Evolutionary conservation across 129 eudicot species (phyloP).

Genomic region (Chrysanthemum seticuspe): DNA sequence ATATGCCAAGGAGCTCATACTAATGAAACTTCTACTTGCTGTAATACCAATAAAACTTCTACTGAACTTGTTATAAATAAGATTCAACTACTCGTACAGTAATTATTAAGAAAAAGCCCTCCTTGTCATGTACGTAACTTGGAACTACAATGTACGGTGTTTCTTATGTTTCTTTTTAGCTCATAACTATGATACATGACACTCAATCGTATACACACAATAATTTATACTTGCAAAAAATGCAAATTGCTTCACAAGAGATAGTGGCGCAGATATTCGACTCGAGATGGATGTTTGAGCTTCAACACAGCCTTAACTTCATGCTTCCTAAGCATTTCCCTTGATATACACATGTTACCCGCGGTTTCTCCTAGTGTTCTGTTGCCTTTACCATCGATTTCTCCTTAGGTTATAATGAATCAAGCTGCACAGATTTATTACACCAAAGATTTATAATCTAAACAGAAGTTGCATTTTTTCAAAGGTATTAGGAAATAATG

Average conservation of each 20-base stretch:
- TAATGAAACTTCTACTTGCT: too few relatives aligned
- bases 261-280: slow-evolving; percentile 79
- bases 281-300: slow-evolving; percentile 92
- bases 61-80: too few relatives aligned
- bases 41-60: too few relatives aligned
- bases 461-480: too few relatives aligned
- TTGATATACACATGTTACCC: slow-evolving; percentile 81
- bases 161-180: slow-evolving; percentile 32
- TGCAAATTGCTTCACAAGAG: slow-evolving; percentile 35
- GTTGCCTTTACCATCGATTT: slow-evolving; percentile 83
- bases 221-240: slow-evolving; percentile 21
- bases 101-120: not conserved
- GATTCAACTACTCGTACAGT: too few relatives aligned
- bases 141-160: slow-evolving; percentile 26
- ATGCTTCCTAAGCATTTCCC: slow-evolving; percentile 97
- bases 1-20: too few relatives aligned
- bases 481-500: too few relatives aligned
- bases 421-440: too few relatives aligned
- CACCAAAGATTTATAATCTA: too few relatives aligned
- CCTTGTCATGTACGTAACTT: not conserved
- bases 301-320: slow-evolving; percentile 96
- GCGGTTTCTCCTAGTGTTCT: slow-evolving; percentile 93
- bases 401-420: slow-evolving; percentile 91
- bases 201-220: slow-evolving; percentile 10
- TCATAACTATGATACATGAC: slow-evolving; percentile 41